Evolutionary conservation across 2,329 filamentous ascomycete species (phyloP), one percentile per base, ranked within the genome.

Genomic region (Myriosclerotinia curreyana): DNA sequence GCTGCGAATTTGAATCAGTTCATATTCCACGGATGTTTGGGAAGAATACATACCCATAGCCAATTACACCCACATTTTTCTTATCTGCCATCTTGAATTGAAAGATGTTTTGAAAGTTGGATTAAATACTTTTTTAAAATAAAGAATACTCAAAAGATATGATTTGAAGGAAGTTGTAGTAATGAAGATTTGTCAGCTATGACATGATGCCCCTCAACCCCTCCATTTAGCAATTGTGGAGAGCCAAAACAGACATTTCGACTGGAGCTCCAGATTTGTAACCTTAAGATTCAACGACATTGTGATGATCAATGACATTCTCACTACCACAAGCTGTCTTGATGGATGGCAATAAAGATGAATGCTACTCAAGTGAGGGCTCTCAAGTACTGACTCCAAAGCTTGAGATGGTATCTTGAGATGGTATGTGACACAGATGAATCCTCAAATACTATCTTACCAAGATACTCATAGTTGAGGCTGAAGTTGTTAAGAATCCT

Each of bases 51-150:
- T 68, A 73, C 74, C 74, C 84, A 74, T 86, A 86, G 71, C 84
- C 84, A 65, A 86, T 79, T 48, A 86, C 75, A 54, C 82, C 83
- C 63, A 85, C 80, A 66, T 86, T 86, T 36, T 55, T 62, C 9
- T 55, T 44, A 44, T 44, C 38, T 44, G 60, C 11, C 60, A 62
- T 62, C 20, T 42, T 62, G 28, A 55, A n/a, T 34, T 2, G 25
- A 17, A 20, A 6, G 9, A 28, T 5, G 25, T n/a, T 12, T 15
- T 40, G 1, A 20, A 25, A 15, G 12, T 11, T 8, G 12, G 15
- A 25, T 11, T 8, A 7, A 5, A n/a, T n/a, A 1, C 1, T 51
- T 14, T 9, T 4, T 12, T 22, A 40, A 31, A 17, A 17, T 12
- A 20, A 36, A n/a, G 28, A 49, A 12, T 11, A 14, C 15, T 48